Conservation (phyloP, 2,329 filamentous ascomycete species). For the Aspergillus udagawae region DNA sequence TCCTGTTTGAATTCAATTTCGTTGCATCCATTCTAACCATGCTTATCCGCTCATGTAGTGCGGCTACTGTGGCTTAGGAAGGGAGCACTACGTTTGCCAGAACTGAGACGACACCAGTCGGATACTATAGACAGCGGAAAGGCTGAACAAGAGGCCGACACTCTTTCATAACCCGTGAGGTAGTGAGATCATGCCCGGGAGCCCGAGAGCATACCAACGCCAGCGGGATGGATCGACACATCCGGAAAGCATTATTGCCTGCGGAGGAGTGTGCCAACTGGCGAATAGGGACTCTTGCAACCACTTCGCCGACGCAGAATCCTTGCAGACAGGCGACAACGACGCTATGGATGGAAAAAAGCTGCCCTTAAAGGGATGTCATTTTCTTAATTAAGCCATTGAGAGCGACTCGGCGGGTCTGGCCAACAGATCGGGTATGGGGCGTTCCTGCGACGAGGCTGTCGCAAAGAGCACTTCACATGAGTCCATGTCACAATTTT, state of each 20-base stretch:
- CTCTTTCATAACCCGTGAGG: too few relatives aligned
- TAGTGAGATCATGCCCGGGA: too few relatives aligned
- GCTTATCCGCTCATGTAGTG: too few relatives aligned
- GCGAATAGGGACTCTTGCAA: not conserved
- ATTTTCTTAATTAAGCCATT: not conserved
- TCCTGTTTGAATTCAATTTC: too few relatives aligned
- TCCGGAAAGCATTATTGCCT: not conserved
- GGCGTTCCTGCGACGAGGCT: not conserved
- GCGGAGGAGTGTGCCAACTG: too few relatives aligned
- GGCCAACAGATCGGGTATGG: not conserved
- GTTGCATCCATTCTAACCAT: too few relatives aligned
- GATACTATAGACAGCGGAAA: not conserved
- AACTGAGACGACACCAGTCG: too few relatives aligned
- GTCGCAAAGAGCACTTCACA: not conserved
- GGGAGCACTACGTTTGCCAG: not conserved
- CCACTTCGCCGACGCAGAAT: not conserved
- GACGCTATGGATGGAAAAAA: too few relatives aligned
- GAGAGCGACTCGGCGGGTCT: not conserved
- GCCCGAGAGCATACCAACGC: not conserved
- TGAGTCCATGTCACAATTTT: not conserved
- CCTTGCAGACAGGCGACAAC: not conserved
- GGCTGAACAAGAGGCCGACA: too few relatives aligned
- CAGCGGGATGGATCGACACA: not conserved
- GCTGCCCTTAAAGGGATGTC: not conserved
- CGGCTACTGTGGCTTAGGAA: not conserved